Conservation (phyloP, 441 rosid species). For the Geranium incanum region DNA sequence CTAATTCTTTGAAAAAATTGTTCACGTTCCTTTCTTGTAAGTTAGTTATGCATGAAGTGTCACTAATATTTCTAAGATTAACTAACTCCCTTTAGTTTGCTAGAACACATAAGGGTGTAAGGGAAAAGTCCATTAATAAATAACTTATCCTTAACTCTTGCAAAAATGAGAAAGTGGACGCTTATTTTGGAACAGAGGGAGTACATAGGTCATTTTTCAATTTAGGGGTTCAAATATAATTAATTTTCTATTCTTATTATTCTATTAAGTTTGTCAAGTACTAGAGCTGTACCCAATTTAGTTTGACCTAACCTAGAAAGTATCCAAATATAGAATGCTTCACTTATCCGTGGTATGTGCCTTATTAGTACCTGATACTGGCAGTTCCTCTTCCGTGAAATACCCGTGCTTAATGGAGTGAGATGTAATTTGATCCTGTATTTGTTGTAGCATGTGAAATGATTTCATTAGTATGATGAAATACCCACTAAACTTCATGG, state of each 20-base stretch:
- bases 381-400: not conserved
- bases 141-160: not conserved
- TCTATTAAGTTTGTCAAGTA: not conserved
- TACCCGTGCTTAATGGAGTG: not conserved
- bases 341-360: not conserved
- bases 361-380: not conserved
- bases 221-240: too few species aligned
- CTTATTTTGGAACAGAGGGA: not conserved
- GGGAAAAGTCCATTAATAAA: not conserved
- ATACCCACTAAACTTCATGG: not conserved
- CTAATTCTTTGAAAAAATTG: not conserved
- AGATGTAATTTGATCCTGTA: not conserved
- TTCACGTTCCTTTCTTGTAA: not conserved
- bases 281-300: not conserved
- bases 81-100: not conserved
- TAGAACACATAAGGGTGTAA: not conserved
- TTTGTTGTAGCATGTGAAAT: not conserved
- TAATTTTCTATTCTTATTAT: not conserved
- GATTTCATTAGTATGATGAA: constrained; percentile 1
- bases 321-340: not conserved
- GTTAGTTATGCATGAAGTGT: not conserved
- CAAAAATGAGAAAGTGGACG: not conserved
- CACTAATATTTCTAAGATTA: constrained; percentile 2
- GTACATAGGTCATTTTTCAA: not conserved
- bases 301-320: not conserved